phyloP scores from a whole-genome alignment of 2,329 filamentous ascomycete genomes.

The Emergomyces africanus region DNA sequence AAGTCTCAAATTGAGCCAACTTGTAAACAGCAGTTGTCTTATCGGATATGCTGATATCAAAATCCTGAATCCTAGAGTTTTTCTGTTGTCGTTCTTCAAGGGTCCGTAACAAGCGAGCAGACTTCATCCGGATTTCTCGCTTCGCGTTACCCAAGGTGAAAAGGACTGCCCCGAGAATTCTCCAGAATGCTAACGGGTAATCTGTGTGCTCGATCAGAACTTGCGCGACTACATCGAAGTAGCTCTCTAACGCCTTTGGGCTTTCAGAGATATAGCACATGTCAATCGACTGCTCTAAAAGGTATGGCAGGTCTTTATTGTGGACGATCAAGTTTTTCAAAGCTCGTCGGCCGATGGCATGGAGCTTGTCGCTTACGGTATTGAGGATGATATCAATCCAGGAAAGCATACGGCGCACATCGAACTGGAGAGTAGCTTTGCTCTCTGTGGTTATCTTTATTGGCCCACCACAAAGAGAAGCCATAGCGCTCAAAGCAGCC shows the following conservation, averaged over 20 bases:
- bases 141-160: conserved; percentile 90
- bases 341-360: conserved; percentile 76
- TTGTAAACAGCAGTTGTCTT: conserved; percentile 99
- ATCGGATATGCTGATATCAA: conserved; percentile 96
- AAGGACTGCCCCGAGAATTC: conserved; percentile 71
- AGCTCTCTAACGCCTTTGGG: conserved; percentile 80
- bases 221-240: conserved; percentile 83
- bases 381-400: conserved; percentile 97
- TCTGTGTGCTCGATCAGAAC: conserved; percentile 74
- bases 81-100: conserved; percentile 73
- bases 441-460: conserved; percentile 82
- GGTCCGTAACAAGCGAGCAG: conserved; percentile 63
- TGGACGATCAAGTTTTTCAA: conserved; percentile 81
- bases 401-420: conserved; percentile 78
- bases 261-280: conserved; percentile 77
- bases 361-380: conserved; percentile 80
- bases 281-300: conserved; percentile 81
- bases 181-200: conserved; percentile 81
- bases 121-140: conserved; percentile 78
- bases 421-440: conserved; percentile 76
- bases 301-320: conserved; percentile 73
- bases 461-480: conserved; percentile 67
- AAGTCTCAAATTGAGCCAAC: conserved; percentile 91
- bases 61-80: conserved; percentile 87
- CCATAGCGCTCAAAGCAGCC: conserved; percentile 90